Conservation (phyloP, 2,329 filamentous ascomycete species). For the Fusarium decemcellulare region DNA sequence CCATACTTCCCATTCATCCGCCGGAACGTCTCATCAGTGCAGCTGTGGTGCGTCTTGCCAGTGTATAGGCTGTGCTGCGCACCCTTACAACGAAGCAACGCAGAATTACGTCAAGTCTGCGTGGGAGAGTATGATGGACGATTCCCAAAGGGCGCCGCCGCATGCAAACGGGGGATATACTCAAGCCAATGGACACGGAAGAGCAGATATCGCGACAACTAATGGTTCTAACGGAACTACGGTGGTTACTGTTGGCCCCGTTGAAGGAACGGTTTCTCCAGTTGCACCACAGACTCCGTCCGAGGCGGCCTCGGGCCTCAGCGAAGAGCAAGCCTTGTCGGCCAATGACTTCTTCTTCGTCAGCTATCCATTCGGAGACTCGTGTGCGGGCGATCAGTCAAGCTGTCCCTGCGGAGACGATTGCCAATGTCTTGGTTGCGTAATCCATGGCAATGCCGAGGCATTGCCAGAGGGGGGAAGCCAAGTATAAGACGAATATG, state of each 20-base stretch:
- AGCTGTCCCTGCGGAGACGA: slow-evolving; percentile 72
- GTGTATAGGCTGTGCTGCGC: slow-evolving; percentile 77
- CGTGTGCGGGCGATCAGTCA: slow-evolving; percentile 63
- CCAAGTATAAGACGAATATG: slow-evolving; percentile 12
- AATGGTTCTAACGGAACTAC: slow-evolving; percentile 39
- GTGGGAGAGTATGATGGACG: slow-evolving; percentile 58
- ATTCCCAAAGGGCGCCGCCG: slow-evolving; percentile 41
- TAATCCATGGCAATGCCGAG: slow-evolving; percentile 61
- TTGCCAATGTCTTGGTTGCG: slow-evolving; percentile 70
- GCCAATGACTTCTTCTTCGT: slow-evolving; percentile 73
- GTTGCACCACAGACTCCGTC: slow-evolving; percentile 62
- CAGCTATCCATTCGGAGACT: slow-evolving; percentile 64
- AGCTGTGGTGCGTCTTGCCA: slow-evolving; percentile 76
- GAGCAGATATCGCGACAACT: slow-evolving; percentile 33
- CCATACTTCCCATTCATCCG: slow-evolving; percentile 36
- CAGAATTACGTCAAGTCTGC: slow-evolving; percentile 66
- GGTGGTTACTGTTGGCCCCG: slow-evolving; percentile 23
- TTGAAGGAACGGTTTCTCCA: slow-evolving; percentile 54
- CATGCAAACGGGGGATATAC: slow-evolving; percentile 42
- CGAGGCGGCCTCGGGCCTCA: slow-evolving; percentile 59
- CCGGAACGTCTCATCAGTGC: slow-evolving; percentile 62
- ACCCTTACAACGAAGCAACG: slow-evolving; percentile 77
- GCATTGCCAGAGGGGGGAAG: slow-evolving; percentile 16
- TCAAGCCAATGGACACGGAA: slow-evolving; percentile 44
- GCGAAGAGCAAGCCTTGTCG: slow-evolving; percentile 66